Evolutionary conservation across 805 yeast genomes (phyloP).

Genomic region (Kodamaea nitidulidarum): DNA sequence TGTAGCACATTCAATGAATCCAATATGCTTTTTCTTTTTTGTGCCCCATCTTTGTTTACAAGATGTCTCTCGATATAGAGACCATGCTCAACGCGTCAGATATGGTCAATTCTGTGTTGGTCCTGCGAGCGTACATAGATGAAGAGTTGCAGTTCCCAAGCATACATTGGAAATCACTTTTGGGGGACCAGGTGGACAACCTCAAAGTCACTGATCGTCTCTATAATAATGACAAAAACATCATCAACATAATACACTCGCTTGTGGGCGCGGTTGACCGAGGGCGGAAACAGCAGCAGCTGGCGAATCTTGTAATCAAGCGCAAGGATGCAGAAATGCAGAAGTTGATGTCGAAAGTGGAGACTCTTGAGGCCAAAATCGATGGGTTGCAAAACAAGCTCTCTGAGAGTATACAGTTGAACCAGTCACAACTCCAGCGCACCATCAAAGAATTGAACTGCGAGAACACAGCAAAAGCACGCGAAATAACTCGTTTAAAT

Average conservation of each 20-base stretch:
- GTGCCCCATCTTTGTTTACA: neutral
- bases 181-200: constrained; percentile 22
- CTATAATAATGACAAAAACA: constrained; percentile 31
- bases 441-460: constrained; percentile 13
- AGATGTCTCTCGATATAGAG: constrained; percentile 23
- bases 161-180: constrained; percentile 32
- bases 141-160: constrained; percentile 29
- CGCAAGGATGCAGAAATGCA: constrained; percentile 29
- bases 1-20: too few species aligned
- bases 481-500: constrained; percentile 27
- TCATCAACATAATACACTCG: constrained; percentile 36
- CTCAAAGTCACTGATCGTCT: constrained; percentile 25
- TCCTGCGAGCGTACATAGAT: constrained; percentile 33
- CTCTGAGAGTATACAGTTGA: constrained; percentile 17
- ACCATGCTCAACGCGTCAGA: constrained; percentile 36
- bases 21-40: too few species aligned
- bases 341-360: constrained; percentile 20
- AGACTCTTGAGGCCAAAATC: constrained; percentile 19
- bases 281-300: constrained; percentile 27
- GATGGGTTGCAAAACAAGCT: constrained; percentile 17
- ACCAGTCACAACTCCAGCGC: constrained; percentile 8
- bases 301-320: constrained; percentile 25
- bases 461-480: constrained; percentile 24
- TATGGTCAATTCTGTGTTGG: constrained; percentile 30
- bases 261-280: constrained; percentile 27